Base-by-base conservation (phyloP, 169 alveolate genomes). In the Eimeria tenella region DNA sequence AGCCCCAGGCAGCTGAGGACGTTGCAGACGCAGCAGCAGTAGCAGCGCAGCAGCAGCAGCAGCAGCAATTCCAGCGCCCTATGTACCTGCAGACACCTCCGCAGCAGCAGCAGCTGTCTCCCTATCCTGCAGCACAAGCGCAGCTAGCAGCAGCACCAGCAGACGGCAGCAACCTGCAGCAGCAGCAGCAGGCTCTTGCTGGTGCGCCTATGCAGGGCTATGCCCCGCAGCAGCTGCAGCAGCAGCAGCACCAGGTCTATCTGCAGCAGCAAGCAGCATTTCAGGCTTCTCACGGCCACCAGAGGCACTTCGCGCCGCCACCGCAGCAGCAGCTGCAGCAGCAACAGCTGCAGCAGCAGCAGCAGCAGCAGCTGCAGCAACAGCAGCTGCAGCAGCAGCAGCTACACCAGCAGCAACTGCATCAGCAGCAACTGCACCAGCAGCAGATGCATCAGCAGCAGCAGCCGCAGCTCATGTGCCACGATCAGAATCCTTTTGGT, bases 71-170 rank as follows among this genome's bases (percentile, higher is more conserved):
- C 23, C 84, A 74, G 62, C 60, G 84, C 13, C 84, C 84, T 1
- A 31, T 74, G 62, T 74, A 74, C 60, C 17, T 74, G 23, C 84
- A 74, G 84, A 56, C 84, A 11, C 79, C 77, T 5, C 60, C 60
- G 60, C 84, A 74, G 63, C 84, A 74, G 83, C 83, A 73, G 84
- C 84, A 74, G 84, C 56, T 74, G 84, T 19, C 84, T 19, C 84
- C 84, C 25, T 74, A 74, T 56, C 42, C 84, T 74, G 62, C 84
- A 31, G 84, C 84, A 50, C 25, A 52, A 50, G 62, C 60, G 31
- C 84, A 74, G 60, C 62, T 74, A 7, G 13, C 84, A 74, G 82
- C 82, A 71, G 82, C 82, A 71, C 53, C 82, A 74, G 84, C 84
- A 74, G 23, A 52, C 21, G 62, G 25, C 84, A 58, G 68, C 68